A percentile compares a stretch with the other conserved stretches of the same genome.
Evolutionary conservation across 208 protist species (phyloP).

Genomic region (Wallacemonas sp.): DNA sequence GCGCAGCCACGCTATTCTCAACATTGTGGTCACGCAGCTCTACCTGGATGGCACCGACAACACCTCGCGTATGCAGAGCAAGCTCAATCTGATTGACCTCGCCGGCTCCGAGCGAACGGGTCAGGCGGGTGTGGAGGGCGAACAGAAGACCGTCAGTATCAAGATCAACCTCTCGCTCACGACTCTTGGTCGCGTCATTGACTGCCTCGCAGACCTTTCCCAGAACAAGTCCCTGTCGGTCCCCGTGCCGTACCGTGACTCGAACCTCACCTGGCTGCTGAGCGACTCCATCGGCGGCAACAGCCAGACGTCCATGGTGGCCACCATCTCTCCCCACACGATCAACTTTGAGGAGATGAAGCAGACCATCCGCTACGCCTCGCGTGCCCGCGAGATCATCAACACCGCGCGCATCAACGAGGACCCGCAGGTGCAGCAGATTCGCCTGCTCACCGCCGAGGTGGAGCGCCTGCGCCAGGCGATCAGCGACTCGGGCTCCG

Average conservation of each 20-base stretch:
- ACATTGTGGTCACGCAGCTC: slow-evolving; percentile 67
- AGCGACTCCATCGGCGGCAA: slow-evolving; percentile 92
- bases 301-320: slow-evolving; percentile 95
- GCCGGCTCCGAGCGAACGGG: slow-evolving; percentile 91
- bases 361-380: slow-evolving; percentile 92
- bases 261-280: slow-evolving; percentile 86
- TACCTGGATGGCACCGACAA: slow-evolving; percentile 59
- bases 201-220: slow-evolving; percentile 58
- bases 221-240: slow-evolving; percentile 42
- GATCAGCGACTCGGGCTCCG: slow-evolving; percentile 56
- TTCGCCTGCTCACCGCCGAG: slow-evolving; percentile 52
- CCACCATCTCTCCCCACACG: slow-evolving; percentile 88
- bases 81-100: slow-evolving; percentile 94
- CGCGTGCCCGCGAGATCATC: slow-evolving; percentile 91
- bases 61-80: slow-evolving; percentile 57
- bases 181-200: slow-evolving; percentile 90
- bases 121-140: slow-evolving; percentile 61
- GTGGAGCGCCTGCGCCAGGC: slow-evolving; percentile 61
- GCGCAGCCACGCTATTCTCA: slow-evolving; percentile 90
- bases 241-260: slow-evolving; percentile 79
- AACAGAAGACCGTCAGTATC: slow-evolving; percentile 34
- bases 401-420: slow-evolving; percentile 92
- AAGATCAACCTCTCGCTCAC: slow-evolving; percentile 90
- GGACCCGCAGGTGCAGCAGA: slow-evolving; percentile 81
- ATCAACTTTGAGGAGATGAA: slow-evolving; percentile 93